These are phyloP conservation scores for Talaromyces ruber DNA, from an alignment of 495 filamentous ascomycete genomes.

Conservation along the genomic window DNA sequence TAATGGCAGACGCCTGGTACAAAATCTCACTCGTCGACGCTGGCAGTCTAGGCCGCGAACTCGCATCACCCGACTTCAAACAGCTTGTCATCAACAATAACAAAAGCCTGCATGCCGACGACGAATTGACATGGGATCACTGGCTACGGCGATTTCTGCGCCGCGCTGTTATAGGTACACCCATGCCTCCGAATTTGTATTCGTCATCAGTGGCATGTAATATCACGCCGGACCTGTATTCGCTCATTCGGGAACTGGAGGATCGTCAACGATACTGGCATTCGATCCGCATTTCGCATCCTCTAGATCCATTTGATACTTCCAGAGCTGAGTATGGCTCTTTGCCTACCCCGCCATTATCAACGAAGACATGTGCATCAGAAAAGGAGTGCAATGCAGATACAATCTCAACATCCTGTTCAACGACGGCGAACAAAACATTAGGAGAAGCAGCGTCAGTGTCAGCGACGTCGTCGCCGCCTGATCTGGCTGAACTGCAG, in stretches of 20 bases:
- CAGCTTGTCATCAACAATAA: constrained; percentile 19
- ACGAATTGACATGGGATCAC: constrained; percentile 19
- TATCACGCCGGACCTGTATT: constrained; percentile 22
- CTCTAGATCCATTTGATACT: neutral
- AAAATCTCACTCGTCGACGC: constrained; percentile 28
- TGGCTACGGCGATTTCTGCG: constrained; percentile 35
- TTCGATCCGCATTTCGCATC: constrained; percentile 13
- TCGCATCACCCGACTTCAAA: constrained; percentile 24
- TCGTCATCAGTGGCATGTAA: constrained; percentile 13
- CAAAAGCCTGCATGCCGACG: constrained; percentile 12
- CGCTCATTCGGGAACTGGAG: constrained; percentile 32
- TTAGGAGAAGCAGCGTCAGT: neutral
- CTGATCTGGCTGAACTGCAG: constrained; percentile 10
- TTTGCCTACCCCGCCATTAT: neutral
- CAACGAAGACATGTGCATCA: neutral
- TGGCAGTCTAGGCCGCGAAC: constrained; percentile 25
- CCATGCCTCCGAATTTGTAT: constrained; percentile 12
- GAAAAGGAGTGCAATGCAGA: neutral
- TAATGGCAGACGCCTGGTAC: constrained; percentile 50
- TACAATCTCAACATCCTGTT: neutral
- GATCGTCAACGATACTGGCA: constrained; percentile 35
- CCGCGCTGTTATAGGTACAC: constrained; percentile 26
- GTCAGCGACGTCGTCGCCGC: neutral
- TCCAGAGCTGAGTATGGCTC: neutral
- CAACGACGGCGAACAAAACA: neutral